Conservation (phyloP, 179 eudicot genomes). For the Silene vulgaris region DNA sequence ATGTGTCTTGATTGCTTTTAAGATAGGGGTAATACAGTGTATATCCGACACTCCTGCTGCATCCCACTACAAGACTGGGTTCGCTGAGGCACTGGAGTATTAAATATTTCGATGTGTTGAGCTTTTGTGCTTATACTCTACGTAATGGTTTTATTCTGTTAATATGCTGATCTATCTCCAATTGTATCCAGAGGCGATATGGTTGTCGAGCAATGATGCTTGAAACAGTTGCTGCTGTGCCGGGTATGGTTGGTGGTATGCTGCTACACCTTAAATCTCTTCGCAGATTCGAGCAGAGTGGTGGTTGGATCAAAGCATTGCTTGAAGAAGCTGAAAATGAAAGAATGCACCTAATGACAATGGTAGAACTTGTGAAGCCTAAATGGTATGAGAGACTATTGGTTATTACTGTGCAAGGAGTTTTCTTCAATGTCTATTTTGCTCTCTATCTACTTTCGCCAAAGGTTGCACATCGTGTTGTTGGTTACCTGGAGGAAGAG, state of each 20-base stretch:
- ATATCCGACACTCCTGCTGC: too few relatives aligned
- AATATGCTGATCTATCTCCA: not conserved
- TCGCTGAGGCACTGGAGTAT: not conserved
- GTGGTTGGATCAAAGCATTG: conserved; percentile 89
- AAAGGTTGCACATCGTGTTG: conserved; percentile 80
- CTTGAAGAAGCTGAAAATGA: conserved; percentile 96
- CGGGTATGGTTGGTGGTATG: conserved; percentile 94
- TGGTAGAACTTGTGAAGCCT: conserved; percentile 86
- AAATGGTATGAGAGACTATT: conserved; percentile 76
- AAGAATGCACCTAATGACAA: conserved; percentile 94
- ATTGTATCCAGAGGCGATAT: conserved; percentile 55
- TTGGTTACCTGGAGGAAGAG: conserved; percentile 91
- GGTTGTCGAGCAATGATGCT: conserved; percentile 97
- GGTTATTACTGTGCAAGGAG: conserved; percentile 80
- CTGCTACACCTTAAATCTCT: conserved; percentile 70
- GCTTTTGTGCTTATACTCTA: not conserved
- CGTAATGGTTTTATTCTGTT: not conserved
- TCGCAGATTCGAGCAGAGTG: conserved; percentile 77
- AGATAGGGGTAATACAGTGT: not conserved
- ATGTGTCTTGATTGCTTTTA: not conserved
- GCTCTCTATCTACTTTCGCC: conserved; percentile 65
- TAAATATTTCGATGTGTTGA: not conserved
- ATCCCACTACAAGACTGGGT: too few relatives aligned
- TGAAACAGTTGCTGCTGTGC: conserved; percentile 88
- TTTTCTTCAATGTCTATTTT: conserved; percentile 72